phyloP scores from a whole-genome alignment of 23 red algal genomes.

The Gracilariopsis chorda region DNA sequence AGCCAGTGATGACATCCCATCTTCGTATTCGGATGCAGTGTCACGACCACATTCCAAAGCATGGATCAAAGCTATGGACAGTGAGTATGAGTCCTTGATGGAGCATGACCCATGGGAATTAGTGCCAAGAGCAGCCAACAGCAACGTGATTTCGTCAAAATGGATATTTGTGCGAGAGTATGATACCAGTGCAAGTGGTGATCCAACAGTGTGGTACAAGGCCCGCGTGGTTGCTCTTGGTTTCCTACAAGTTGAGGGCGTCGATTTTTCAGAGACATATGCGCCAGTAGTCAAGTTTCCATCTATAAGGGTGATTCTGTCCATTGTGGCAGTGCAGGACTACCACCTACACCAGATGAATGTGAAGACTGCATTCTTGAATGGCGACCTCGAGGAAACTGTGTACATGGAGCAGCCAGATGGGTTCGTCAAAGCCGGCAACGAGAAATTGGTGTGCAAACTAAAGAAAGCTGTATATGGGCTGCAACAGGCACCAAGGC shows the following conservation, averaged over 20 bases:
- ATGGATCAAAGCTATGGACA: neutral
- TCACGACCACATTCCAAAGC: neutral
- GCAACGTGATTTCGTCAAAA: neutral
- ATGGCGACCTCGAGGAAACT: constrained; percentile 26
- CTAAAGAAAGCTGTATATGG: constrained; percentile 22
- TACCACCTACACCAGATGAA: constrained; percentile 13
- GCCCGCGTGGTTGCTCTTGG: constrained; percentile 1
- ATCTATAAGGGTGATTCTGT: neutral
- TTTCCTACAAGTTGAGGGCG: constrained; percentile 8
- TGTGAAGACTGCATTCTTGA: neutral
- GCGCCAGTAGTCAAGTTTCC: constrained; percentile 17
- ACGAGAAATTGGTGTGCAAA: neutral
- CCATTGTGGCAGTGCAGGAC: neutral
- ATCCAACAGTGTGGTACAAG: neutral
- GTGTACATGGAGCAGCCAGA: constrained; percentile 46
- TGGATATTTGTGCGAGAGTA: constrained; percentile 18
- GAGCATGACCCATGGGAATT: constrained; percentile 36
- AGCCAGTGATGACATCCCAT: neutral
- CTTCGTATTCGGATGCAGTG: neutral
- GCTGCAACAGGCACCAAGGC: neutral
- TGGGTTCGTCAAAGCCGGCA: neutral
- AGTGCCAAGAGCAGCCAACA: neutral
- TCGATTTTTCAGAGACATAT: constrained; percentile 16
- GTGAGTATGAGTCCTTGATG: constrained; percentile 8
- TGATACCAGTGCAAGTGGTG: neutral